Percentiles rank a stretch among this genome's conserved stretches.
Evolutionary conservation across 257 asterid species (phyloP).

Genomic region (Gynochthodes officinalis): DNA sequence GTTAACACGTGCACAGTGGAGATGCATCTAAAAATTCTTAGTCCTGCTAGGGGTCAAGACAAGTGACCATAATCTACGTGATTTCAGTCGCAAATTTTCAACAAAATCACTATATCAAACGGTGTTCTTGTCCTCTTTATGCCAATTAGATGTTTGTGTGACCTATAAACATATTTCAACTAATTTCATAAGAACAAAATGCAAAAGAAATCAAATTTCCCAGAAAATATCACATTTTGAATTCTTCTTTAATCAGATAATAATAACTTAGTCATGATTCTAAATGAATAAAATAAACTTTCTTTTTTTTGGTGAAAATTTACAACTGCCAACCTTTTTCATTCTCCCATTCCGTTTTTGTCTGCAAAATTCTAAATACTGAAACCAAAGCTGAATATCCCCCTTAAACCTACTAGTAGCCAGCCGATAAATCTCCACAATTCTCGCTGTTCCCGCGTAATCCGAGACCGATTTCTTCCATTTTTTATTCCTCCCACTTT

Average conservation of each 20-base stretch:
- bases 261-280: not conserved
- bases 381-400: constrained; percentile 85
- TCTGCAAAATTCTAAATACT: constrained; percentile 85
- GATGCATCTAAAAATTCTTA: not conserved
- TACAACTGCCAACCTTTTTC: constrained; percentile 67
- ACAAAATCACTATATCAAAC: not conserved
- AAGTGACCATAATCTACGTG: not conserved
- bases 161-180: not conserved
- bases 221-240: not conserved
- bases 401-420: constrained; percentile 91
- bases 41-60: not conserved
- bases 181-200: not conserved
- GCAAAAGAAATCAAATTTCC: not conserved
- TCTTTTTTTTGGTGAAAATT: not conserved
- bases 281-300: no score
- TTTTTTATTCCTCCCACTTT: constrained; percentile 34
- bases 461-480: constrained; percentile 65
- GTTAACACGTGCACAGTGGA: not conserved
- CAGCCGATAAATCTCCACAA: constrained; percentile 61
- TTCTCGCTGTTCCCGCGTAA: constrained; percentile 68
- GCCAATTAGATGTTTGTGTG: not conserved
- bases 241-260: no score
- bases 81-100: not conserved
- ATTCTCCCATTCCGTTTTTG: constrained; percentile 68
- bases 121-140: no score